Base-by-base conservation (phyloP, 2,329 filamentous ascomycete genomes). In the Dactylella cylindrospora region DNA sequence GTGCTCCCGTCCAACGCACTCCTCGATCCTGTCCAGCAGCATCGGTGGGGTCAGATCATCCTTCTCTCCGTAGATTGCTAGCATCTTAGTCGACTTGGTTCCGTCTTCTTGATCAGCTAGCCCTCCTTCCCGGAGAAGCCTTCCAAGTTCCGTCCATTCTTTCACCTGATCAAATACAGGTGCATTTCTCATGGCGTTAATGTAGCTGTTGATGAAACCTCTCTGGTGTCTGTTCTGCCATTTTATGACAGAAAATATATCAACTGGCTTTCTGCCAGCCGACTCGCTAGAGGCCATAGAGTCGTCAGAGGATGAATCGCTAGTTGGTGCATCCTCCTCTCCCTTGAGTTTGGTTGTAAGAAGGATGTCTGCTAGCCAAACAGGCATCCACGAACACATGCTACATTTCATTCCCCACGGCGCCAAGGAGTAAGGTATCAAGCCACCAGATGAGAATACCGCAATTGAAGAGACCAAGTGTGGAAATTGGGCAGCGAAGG, bases 381-480 rank as follows among this genome's bases (percentile, higher is more conserved):
- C 44, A 0, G 86, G 85, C 23, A 90, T 70, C 19, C 82, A 68
- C 0, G 78, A 79, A 3, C 75, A 75, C 3, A 77, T 78, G 70
- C 89, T 75, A 15, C 89, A 66, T 49, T 78, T 79, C 68, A 79
- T 83, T 64, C 77, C 76, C 72, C 79, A 79, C 55, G 79, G 78
- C 53, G 88, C 78, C 68, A 85, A 82, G 10, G 75, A 74, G 3
- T 75, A 72, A n/a, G 85, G 79, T 41, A 95, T 81, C 36, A 95
- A 76, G 0, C 90, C 90, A 0, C 84, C 79, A 0, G 90, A 89
- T 0, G 89, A 88, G 33, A 96, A 79, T 4, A 95, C 79, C 8
- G 93, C 77, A 17, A 96, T 76, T 7, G 79, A 81, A 9, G 79
- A 78, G 10, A 95, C 78, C 52, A 91, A 75, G 40, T 80, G 73